Evolutionary conservation across 495 filamentous ascomycete genomes (phyloP), one percentile per base, ranked within the genome.

Genomic region (Penicillium ucsense): DNA sequence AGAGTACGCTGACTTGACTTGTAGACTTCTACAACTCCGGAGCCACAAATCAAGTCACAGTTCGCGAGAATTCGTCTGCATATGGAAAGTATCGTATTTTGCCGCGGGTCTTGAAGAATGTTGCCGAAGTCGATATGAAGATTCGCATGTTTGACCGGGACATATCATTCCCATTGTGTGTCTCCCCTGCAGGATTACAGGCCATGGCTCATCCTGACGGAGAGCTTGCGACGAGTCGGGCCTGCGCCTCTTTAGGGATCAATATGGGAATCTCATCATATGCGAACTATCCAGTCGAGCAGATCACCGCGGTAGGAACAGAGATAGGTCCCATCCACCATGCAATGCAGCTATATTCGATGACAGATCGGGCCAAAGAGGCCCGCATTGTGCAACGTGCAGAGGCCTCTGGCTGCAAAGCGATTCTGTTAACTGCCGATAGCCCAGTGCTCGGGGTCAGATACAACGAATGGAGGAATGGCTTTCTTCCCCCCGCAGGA

Each of bases 361-460:
- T 89, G 66, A 79, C 75, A 37, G 71, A 85, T 47, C 71, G 82
- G 3, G 20, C 62, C 30, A 81, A 84, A 50, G 75, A 81, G 31
- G 81, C 79, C 47, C 59, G 62, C 2, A 65, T 73, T 8, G 72
- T 79, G 8, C 54, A 48, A 27, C 67, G 63, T 28, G 60, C 64
- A 3, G 61, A 62, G 34, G 55, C 51, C 8, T 77, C 81, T 45
- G 60, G 65, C 1, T 67, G 85, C 29, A 76, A 76, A 41, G 82
- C 72, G 4, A 75, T 94, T 38, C 80, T 83, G 45, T 71, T 94
- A 20, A 96, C 90, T 4, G 81, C 94, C 8, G 89, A 96, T 61
- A 88, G 87, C 3, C 85, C 88, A 2, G 80, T 88, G 3, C 81
- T 89, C 0, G 89, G 89, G 1, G 55, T 66, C 0, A 61, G 63